Conservation (phyloP, 495 filamentous ascomycete species). For the Hypoxylon fragiforme region DNA sequence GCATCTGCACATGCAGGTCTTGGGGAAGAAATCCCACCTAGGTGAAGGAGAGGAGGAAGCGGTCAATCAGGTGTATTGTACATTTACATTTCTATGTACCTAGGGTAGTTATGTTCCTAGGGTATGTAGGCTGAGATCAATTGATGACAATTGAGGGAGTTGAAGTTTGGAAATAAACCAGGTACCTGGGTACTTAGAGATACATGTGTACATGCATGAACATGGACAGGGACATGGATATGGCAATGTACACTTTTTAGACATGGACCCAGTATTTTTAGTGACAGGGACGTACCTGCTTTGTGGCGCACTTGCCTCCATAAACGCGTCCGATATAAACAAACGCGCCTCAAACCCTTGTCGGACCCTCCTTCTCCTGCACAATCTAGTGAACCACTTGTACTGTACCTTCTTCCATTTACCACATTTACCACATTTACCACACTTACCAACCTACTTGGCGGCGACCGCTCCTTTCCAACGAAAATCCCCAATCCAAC, state of each 20-base stretch:
- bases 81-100: too few relatives aligned
- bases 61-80: too few relatives aligned
- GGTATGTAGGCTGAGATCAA: too few relatives aligned
- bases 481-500: slow-evolving; percentile 23
- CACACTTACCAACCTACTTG: slow-evolving; percentile 5
- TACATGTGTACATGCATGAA: not conserved
- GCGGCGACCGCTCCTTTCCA: slow-evolving; percentile 31
- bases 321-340: slow-evolving; percentile 34
- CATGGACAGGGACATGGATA: not conserved
- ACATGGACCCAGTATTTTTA: too few relatives aligned
- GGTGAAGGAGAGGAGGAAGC: slow-evolving; percentile 9
- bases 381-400: slow-evolving; percentile 17
- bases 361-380: slow-evolving; percentile 7
- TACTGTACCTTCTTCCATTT: slow-evolving; percentile 8
- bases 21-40: slow-evolving; percentile 1
- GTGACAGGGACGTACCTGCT: slow-evolving; percentile 1
- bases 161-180: too few relatives aligned
- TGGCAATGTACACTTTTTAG: too few relatives aligned
- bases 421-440: slow-evolving; percentile 1
- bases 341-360: slow-evolving; percentile 27
- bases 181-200: not conserved
- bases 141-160: too few relatives aligned
- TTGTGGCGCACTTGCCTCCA: slow-evolving; percentile 22
- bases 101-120: too few relatives aligned
- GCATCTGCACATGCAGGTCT: slow-evolving; percentile 16